These are phyloP conservation scores for Ceratocystis smalleyi DNA, from an alignment of 2,329 filamentous ascomycete species.

Conservation along the genomic window DNA sequence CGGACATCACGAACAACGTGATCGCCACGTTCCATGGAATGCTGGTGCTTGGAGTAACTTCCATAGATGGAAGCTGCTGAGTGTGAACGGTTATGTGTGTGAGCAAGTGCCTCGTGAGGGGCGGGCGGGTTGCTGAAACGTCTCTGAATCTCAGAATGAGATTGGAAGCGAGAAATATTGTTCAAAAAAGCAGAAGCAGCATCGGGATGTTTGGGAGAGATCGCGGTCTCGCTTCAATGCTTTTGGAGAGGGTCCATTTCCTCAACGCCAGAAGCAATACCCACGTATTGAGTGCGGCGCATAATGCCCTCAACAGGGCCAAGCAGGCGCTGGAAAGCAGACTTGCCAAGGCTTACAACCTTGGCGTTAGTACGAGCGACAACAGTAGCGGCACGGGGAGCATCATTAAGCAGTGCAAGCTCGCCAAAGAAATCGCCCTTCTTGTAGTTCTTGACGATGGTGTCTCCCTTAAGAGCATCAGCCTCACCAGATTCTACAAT, in stretches of 20 bases:
- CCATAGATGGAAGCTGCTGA: constrained; percentile 7
- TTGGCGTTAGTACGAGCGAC: constrained; percentile 76
- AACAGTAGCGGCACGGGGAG: constrained; percentile 79
- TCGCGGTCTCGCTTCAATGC: constrained; percentile 15
- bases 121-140: constrained; percentile 13
- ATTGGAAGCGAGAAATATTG: not conserved
- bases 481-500: constrained; percentile 78
- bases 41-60: constrained; percentile 4
- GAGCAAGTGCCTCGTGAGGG: constrained; percentile 2
- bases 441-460: constrained; percentile 61
- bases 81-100: constrained; percentile 10
- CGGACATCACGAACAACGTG: constrained; percentile 1
- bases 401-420: constrained; percentile 81
- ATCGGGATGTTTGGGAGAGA: constrained; percentile 5
- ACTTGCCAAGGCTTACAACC: constrained; percentile 80
- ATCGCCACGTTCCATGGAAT: not conserved
- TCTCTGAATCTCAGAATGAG: constrained; percentile 4
- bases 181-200: not conserved
- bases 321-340: constrained; percentile 82
- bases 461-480: constrained; percentile 67
- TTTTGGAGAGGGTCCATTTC: constrained; percentile 50
- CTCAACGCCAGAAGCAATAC: constrained; percentile 46
- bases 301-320: constrained; percentile 91
- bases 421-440: constrained; percentile 98
- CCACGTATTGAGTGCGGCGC: constrained; percentile 56